Percentiles rank a stretch among this genome's conserved stretches.
These are phyloP conservation scores for Nemania sp. DNA, from an alignment of 2,329 filamentous ascomycete genomes.

Conservation along the genomic window DNA sequence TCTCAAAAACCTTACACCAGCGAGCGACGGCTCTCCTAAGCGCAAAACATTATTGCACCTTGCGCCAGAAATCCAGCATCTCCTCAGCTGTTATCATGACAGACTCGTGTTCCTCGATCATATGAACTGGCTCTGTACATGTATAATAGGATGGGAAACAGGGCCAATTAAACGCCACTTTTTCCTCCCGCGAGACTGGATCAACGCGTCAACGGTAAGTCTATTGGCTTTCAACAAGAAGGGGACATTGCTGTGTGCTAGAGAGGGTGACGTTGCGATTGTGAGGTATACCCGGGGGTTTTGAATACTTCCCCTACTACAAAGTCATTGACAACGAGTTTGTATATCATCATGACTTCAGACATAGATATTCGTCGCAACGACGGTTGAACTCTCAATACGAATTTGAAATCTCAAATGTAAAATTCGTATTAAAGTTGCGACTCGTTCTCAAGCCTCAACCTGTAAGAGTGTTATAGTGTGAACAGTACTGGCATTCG, in stretches of 20 bases:
- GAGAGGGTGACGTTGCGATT: not conserved
- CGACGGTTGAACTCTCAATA: too few relatives aligned
- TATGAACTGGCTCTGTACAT: constrained; percentile 1
- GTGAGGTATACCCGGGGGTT: not conserved
- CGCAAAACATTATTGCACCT: not conserved
- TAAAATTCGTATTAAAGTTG: too few relatives aligned
- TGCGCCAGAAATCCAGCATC: not conserved
- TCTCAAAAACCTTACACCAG: not conserved
- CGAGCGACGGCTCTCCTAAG: not conserved
- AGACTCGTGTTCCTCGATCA: constrained; percentile 7
- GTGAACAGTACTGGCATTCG: too few relatives aligned
- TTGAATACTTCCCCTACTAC: not conserved
- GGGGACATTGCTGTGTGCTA: constrained; percentile 1
- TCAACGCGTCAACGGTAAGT: not conserved
- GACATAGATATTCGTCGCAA: not conserved
- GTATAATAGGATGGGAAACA: not conserved
- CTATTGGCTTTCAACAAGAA: not conserved
- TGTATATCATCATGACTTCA: not conserved
- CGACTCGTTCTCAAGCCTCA: too few relatives aligned
- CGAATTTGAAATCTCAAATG: too few relatives aligned
- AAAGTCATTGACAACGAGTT: not conserved
- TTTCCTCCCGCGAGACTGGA: constrained; percentile 3
- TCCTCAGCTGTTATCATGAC: constrained; percentile 5
- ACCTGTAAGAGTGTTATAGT: too few relatives aligned
- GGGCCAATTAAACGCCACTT: not conserved